These are phyloP conservation scores for Fonsecaea erecta DNA, from an alignment of 2,329 filamentous ascomycete species.

Conservation along the genomic window DNA sequence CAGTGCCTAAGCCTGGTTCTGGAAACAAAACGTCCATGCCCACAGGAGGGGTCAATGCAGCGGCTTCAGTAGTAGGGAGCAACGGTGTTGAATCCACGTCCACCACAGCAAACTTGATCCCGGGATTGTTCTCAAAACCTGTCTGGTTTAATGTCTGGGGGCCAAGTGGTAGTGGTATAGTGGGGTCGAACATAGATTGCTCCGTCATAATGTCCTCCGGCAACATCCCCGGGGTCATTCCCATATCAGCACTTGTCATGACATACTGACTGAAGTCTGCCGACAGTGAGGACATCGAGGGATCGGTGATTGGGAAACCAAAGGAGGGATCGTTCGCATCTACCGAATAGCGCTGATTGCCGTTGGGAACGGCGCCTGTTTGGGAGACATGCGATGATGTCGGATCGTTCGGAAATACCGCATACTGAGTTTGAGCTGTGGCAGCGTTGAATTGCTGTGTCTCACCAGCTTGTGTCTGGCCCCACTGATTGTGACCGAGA, in stretches of 20 bases:
- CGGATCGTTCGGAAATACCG: conserved; percentile 9
- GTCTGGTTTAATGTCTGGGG: conserved; percentile 8
- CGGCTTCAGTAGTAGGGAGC: background rate
- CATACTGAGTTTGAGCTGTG: conserved; percentile 10
- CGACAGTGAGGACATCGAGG: conserved; percentile 6
- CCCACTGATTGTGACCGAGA: conserved; percentile 15
- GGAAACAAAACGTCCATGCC: conserved; percentile 8
- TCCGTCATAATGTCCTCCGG: conserved; percentile 18
- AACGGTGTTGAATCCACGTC: conserved; percentile 19
- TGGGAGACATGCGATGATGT: conserved; percentile 7
- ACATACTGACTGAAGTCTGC: conserved; percentile 18
- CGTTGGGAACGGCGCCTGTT: background rate
- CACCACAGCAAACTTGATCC: conserved; percentile 25
- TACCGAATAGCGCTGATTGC: conserved; percentile 16
- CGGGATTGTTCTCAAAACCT: conserved; percentile 12
- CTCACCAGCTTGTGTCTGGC: background rate
- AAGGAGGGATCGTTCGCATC: conserved; percentile 5
- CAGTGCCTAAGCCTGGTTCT: background rate
- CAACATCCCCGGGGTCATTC: conserved; percentile 11
- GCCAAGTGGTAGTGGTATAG: conserved; percentile 7
- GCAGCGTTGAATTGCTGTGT: conserved; percentile 16
- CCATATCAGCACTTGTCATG: background rate
- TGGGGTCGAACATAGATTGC: conserved; percentile 16
- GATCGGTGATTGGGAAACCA: conserved; percentile 16
- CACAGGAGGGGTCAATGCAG: background rate